Conservation (phyloP, 306 rosid species). For the Castanea mollissima region DNA sequence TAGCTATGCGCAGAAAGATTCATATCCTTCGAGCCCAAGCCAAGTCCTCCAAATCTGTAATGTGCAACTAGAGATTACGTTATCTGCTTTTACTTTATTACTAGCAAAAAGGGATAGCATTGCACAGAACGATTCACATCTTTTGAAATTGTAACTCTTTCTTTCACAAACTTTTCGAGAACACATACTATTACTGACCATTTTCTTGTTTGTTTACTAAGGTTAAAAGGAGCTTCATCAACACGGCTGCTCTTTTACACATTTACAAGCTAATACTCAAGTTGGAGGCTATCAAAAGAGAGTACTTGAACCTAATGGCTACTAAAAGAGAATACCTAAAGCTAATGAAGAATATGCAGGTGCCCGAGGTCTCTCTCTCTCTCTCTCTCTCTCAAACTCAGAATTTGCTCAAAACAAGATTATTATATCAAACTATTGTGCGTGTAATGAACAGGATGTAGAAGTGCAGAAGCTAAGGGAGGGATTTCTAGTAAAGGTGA, state of each 20-base stretch:
- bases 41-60: conserved; percentile 48
- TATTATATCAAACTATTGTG: not conserved
- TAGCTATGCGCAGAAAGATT: conserved; percentile 57
- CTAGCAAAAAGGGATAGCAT: not conserved
- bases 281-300: conserved; percentile 38
- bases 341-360: conserved; percentile 8
- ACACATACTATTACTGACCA: not conserved
- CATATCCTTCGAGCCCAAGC: conserved; percentile 47
- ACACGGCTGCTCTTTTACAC: conserved; percentile 19
- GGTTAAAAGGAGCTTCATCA: conserved; percentile 15
- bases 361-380: conserved; percentile 20
- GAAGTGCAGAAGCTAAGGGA: conserved; percentile 60
- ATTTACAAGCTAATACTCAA: conserved; percentile 34
- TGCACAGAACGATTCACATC: not conserved
- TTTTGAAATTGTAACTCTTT: not conserved
- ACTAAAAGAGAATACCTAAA: conserved; percentile 13
- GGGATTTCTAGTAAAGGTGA: conserved; percentile 55
- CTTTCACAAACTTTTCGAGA: no score
- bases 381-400: not conserved
- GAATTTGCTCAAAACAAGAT: not conserved
- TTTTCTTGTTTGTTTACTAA: not conserved
- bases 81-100: not conserved
- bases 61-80: not conserved
- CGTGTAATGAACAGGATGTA: conserved; percentile 47
- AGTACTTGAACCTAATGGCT: conserved; percentile 29